Base-by-base conservation (phyloP, 306 rosid genomes). In the Fragaria vesca region DNA sequence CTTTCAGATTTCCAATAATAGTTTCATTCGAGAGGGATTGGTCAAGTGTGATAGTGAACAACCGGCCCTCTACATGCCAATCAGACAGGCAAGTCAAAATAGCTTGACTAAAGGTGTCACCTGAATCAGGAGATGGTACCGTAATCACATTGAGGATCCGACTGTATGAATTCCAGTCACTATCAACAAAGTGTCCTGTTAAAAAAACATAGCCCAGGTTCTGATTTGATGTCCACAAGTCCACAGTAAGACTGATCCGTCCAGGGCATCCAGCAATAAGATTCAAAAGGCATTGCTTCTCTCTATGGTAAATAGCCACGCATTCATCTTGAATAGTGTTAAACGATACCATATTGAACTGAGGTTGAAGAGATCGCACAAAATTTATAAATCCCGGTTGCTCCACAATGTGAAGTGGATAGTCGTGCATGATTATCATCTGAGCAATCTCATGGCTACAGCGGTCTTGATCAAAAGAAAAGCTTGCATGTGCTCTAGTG, bases 341-440 rank as follows among this genome's bases (percentile, higher is more conserved):
- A 36, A 82, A 71, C 76, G 87, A 74, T 40, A 72, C 72, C 62
- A 83, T 84, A 66, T 45, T 90, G 84, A 89, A 95, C 85, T 86
- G 91, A 12, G 98, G 97, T 81, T 91, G 97, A 78, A 95, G 91
- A 83, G 72, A 80, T 69, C 43, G 89, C 4, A 82, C 85, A 70
- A 92, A 89, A 82, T 84, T 83, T 73, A 86, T 71, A 86, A 95
- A 95, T 71, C 97, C 93, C 32, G 77, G 84, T 66, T 94, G 97
- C 75, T 92, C 91, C 57, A 89, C 97, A 76, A 94, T 86, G 81
- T 92, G 78, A 81, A 92, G 98, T 71, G 97, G 97, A 85, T 94
- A 92, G 66, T 88, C 97, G 57, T 95, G 97, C 88, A 89, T 80
- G 69, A 95, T 86, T 60, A 92, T 84, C 98, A 95, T 92, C 83